Evolutionary conservation across 192 early-diverging fungal species (phyloP).

Genomic region (Mortierella alpina): DNA sequence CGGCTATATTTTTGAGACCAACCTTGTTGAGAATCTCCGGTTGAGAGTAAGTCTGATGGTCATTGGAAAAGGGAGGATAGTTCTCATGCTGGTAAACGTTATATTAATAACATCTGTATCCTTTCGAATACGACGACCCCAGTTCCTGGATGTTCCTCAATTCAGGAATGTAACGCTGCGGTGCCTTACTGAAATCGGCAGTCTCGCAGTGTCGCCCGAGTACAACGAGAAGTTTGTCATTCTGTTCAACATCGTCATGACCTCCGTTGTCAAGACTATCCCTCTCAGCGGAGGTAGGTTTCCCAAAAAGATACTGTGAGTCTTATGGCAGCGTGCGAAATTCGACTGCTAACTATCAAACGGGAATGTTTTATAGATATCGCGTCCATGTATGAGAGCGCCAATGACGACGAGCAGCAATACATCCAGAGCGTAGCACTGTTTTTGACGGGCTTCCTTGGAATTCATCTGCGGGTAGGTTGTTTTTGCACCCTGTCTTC

Average conservation of each 20-base stretch:
- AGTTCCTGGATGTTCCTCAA: slow-evolving; percentile 86
- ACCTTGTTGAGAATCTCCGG: slow-evolving; percentile 86
- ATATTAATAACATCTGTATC: not conserved
- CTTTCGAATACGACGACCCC: slow-evolving; percentile 7
- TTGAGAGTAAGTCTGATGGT: slow-evolving; percentile 68
- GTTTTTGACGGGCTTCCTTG: slow-evolving; percentile 91
- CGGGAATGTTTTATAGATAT: slow-evolving; percentile 67
- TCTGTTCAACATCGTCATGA: slow-evolving; percentile 86
- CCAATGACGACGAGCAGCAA: slow-evolving; percentile 88
- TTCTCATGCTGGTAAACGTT: not conserved
- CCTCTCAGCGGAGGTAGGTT: slow-evolving; percentile 72
- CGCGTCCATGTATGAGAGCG: slow-evolving; percentile 82
- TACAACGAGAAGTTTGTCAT: slow-evolving; percentile 87
- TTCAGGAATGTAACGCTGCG: slow-evolving; percentile 95
- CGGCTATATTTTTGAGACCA: slow-evolving; percentile 98
- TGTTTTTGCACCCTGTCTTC: too few species aligned
- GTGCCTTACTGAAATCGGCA: slow-evolving; percentile 96
- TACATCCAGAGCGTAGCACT: slow-evolving; percentile 96
- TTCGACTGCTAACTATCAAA: not conserved
- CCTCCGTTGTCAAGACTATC: slow-evolving; percentile 72
- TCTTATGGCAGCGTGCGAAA: not conserved
- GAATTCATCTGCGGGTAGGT: slow-evolving; percentile 82
- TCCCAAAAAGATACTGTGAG: not conserved
- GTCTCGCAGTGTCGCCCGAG: slow-evolving; percentile 76
- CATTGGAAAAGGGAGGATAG: not conserved